A percentile compares a stretch with the other conserved stretches of the same genome.
Evolutionary conservation across 208 protist genomes (phyloP).

Genomic region (Wallacemonas sp.): DNA sequence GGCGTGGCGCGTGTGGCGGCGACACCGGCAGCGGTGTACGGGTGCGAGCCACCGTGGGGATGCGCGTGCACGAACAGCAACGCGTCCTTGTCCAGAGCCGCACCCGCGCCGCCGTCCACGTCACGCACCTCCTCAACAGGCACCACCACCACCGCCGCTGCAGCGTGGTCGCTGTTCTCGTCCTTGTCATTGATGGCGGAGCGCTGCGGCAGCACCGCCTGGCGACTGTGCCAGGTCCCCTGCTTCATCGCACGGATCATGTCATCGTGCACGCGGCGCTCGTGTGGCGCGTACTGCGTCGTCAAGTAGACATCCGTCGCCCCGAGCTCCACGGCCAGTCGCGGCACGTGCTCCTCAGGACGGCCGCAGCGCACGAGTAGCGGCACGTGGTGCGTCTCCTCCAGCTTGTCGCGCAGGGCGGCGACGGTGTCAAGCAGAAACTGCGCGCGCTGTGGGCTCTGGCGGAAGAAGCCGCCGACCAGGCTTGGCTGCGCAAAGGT

Average conservation of each 20-base stretch:
- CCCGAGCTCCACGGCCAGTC: slow-evolving; percentile 70
- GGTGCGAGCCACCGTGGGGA: slow-evolving; percentile 14
- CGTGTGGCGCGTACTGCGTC: slow-evolving; percentile 88
- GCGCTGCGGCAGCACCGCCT: slow-evolving; percentile 12
- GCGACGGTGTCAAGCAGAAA: slow-evolving; percentile 76
- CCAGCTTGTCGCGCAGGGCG: slow-evolving; percentile 61
- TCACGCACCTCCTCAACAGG: slow-evolving; percentile 2
- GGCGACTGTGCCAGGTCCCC: slow-evolving; percentile 55
- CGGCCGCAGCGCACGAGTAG: slow-evolving; percentile 78
- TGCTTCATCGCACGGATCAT: slow-evolving; percentile 34
- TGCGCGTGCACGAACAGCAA: slow-evolving; percentile 26
- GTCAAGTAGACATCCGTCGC: slow-evolving; percentile 79
- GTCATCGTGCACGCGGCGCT: slow-evolving; percentile 68
- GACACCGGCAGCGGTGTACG: background rate
- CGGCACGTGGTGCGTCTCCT: slow-evolving; percentile 52
- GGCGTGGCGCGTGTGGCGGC: slow-evolving; percentile 14
- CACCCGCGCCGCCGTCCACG: background rate
- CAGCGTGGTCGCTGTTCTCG: slow-evolving; percentile 15
- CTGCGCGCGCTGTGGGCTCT: slow-evolving; percentile 77
- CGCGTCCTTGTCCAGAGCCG: background rate
- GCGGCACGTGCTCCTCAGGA: slow-evolving; percentile 85
- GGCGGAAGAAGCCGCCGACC: slow-evolving; percentile 82
- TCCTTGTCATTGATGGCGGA: too few species aligned
- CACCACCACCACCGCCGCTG: slow-evolving; percentile 7
- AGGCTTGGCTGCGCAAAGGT: slow-evolving; percentile 84